A percentile compares a stretch with the other conserved stretches of the same genome.
phyloP scores from a whole-genome alignment of 2,329 filamentous ascomycete species.

The Aspergillus sp. region DNA sequence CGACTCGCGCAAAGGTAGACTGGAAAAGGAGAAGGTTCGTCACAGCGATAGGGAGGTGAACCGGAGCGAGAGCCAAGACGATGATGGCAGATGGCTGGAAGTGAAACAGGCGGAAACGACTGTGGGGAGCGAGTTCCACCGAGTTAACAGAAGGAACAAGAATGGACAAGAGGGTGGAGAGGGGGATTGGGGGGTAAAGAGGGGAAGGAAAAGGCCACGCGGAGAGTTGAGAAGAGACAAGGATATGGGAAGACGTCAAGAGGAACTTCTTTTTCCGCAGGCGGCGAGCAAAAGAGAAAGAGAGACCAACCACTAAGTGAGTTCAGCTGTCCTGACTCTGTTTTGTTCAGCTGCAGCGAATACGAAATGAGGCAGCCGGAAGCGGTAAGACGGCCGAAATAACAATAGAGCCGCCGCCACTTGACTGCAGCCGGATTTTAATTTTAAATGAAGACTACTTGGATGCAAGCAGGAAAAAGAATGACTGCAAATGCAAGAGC shows the following conservation, averaged over 20 bases:
- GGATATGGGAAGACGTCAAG: background rate
- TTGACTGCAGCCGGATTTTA: background rate
- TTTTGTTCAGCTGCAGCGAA: background rate
- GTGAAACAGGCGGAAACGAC: constrained; percentile 10
- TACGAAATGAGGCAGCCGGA: background rate
- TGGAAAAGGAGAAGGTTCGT: background rate
- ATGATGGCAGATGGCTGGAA: background rate
- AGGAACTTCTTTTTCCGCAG: background rate
- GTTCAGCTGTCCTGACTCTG: background rate
- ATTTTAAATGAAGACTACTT: no score
- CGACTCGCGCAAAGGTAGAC: background rate
- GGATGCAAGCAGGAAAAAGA: background rate
- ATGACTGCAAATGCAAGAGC: background rate
- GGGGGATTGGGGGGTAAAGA: background rate
- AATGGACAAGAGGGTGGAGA: no score
- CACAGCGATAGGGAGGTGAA: background rate
- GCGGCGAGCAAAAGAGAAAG: background rate
- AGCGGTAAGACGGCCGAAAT: background rate
- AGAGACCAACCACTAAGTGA: background rate
- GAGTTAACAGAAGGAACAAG: background rate
- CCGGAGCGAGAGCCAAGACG: background rate
- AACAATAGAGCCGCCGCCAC: background rate
- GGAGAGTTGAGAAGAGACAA: background rate
- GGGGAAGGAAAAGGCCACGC: background rate
- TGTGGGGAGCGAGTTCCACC: constrained; percentile 5